phyloP scores from a whole-genome alignment of 805 yeast species.

The Candida chauliodis region DNA sequence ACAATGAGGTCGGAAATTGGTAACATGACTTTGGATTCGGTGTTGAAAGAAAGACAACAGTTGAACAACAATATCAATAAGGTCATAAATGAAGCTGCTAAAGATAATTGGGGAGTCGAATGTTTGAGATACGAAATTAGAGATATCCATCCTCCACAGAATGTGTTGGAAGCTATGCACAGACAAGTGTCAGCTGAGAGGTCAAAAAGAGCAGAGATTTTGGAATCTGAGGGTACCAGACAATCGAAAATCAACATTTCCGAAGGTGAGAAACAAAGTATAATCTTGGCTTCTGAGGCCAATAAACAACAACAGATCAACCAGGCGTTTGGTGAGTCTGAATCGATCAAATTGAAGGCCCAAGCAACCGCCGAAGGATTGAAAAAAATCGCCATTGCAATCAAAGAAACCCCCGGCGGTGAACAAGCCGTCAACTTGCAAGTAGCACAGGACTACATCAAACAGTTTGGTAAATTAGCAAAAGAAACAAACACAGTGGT shows the following conservation, averaged over 20 bases:
- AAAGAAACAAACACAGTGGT: constrained; percentile 77
- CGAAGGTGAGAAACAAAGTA: constrained; percentile 73
- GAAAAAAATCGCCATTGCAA: constrained; percentile 60
- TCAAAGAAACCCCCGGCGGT: constrained; percentile 66
- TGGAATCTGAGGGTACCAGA: constrained; percentile 81
- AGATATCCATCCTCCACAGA: constrained; percentile 83
- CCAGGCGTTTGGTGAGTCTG: constrained; percentile 70
- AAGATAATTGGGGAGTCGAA: constrained; percentile 75
- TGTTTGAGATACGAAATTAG: constrained; percentile 83
- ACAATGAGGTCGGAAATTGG: constrained; percentile 91
- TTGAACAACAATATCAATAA: constrained; percentile 69
- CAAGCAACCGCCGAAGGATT: constrained; percentile 74
- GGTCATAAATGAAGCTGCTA: constrained; percentile 82
- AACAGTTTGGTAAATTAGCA: constrained; percentile 77
- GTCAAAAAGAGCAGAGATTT: constrained; percentile 80
- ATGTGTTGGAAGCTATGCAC: constrained; percentile 87
- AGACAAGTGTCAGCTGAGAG: constrained; percentile 86
- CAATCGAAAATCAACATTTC: constrained; percentile 78
- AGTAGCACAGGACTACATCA: constrained; percentile 80
- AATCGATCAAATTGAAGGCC: constrained; percentile 61
- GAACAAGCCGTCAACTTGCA: constrained; percentile 72
- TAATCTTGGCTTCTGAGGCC: constrained; percentile 76
- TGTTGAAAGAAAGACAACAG: constrained; percentile 69
- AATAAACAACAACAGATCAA: constrained; percentile 58
- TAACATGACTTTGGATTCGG: constrained; percentile 73